These are phyloP conservation scores for Wickerhamomyces alni DNA, from an alignment of 805 yeast species.

Conservation along the genomic window DNA sequence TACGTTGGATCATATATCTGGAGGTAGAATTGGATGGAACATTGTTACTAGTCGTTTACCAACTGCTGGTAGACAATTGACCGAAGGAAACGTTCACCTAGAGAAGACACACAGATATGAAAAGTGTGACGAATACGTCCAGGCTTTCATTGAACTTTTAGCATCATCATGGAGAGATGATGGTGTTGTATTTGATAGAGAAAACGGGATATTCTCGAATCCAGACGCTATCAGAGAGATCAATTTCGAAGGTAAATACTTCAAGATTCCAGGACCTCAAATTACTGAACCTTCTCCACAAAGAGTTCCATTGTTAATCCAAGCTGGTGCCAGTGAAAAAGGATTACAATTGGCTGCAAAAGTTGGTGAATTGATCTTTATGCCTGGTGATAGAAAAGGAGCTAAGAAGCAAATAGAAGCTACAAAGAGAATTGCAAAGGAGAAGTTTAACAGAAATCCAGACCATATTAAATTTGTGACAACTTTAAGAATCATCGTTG, in stretches of 20 bases:
- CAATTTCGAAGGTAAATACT: constrained; percentile 1
- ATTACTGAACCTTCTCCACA: background rate
- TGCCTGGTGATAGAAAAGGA: constrained; percentile 29
- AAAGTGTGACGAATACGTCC: background rate
- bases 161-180: constrained; percentile 1
- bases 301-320: background rate
- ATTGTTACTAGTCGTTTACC: background rate
- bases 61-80: constrained; percentile 1
- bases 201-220: background rate
- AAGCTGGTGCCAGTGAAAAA: background rate
- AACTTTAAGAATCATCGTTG: constrained; percentile 27
- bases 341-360: background rate
- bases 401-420: constrained; percentile 30
- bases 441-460: constrained; percentile 35
- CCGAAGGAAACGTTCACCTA: background rate
- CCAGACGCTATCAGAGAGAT: constrained; percentile 2
- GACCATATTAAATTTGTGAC: constrained; percentile 30
- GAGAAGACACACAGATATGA: background rate
- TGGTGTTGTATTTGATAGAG: constrained; percentile 1
- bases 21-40: constrained; percentile 1
- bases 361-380: constrained; percentile 20
- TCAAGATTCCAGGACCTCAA: constrained; percentile 1
- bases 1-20: constrained; percentile 1
- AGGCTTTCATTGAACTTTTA: background rate
- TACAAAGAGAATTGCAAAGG: constrained; percentile 25